These are phyloP conservation scores for Alternaria triticimaculans DNA, from an alignment of 2,329 filamentous ascomycete genomes.

Conservation along the genomic window DNA sequence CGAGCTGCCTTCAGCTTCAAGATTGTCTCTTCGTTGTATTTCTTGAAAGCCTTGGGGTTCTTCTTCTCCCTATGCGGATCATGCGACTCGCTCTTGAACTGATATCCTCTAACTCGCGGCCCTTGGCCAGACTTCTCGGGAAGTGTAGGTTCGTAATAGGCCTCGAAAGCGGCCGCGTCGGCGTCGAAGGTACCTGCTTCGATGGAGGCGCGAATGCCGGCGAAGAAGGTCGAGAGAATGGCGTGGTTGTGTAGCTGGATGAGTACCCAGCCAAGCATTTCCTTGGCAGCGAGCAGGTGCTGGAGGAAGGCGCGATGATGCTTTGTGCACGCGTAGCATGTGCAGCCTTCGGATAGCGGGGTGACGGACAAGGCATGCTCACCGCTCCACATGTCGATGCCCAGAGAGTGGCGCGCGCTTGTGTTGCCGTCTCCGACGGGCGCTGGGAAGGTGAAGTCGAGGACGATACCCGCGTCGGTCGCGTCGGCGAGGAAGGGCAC, in stretches of 20 bases:
- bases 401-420: constrained; percentile 57
- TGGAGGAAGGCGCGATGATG: constrained; percentile 89
- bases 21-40: constrained; percentile 34
- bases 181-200: constrained; percentile 60
- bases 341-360: constrained; percentile 69
- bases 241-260: constrained; percentile 92
- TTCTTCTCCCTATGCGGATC: constrained; percentile 35
- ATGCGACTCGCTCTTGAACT: constrained; percentile 41
- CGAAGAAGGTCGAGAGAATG: constrained; percentile 75
- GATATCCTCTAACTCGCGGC: constrained; percentile 58
- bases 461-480: constrained; percentile 84
- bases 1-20: constrained; percentile 37
- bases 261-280: constrained; percentile 96
- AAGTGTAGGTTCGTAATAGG: constrained; percentile 71
- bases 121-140: constrained; percentile 78
- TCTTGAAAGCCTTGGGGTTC: constrained; percentile 42
- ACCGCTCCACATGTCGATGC: constrained; percentile 76
- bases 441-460: constrained; percentile 77
- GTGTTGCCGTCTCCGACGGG: constrained; percentile 24
- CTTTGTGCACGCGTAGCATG: constrained; percentile 81
- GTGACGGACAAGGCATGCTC: constrained; percentile 66
- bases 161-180: constrained; percentile 66
- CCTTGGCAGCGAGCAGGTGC: constrained; percentile 86
- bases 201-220: constrained; percentile 70
- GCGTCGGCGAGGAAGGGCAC: constrained; percentile 75